Evolutionary conservation across 129 eudicot genomes (phyloP).

Genomic region (Flaveria ramosissima): DNA sequence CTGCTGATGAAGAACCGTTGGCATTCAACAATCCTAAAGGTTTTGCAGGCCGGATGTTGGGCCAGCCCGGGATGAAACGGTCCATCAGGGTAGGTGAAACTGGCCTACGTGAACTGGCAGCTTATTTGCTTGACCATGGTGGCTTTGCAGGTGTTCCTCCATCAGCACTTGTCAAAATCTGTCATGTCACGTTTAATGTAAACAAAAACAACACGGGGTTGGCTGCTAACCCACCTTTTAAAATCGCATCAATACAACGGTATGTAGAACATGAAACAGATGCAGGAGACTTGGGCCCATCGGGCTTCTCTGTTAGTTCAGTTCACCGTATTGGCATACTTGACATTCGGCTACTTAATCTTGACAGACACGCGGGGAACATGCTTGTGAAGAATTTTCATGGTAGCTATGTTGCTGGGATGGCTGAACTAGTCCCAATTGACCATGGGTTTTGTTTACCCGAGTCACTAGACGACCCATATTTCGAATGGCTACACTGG

Average conservation of each 20-base stretch:
- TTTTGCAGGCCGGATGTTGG: conserved; percentile 79
- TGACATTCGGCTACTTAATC: conserved; percentile 75
- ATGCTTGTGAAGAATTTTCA: conserved; percentile 72
- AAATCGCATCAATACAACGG: conserved; percentile 86
- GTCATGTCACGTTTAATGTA: conserved; percentile 57
- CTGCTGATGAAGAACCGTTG: conserved; percentile 88
- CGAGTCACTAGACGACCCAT: conserved; percentile 86
- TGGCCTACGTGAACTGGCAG: conserved; percentile 84
- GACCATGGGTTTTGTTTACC: conserved; percentile 98
- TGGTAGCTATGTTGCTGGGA: conserved; percentile 54
- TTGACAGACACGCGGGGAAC: conserved; percentile 94
- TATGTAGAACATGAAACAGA: conserved; percentile 70
- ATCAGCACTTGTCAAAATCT: conserved; percentile 75
- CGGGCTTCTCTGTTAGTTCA: conserved; percentile 70
- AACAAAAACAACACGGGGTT: conserved; percentile 35
- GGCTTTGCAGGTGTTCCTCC: conserved; percentile 97
- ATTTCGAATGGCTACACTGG: conserved; percentile 98
- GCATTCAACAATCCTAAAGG: conserved; percentile 93
- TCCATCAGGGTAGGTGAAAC: conserved; percentile 93
- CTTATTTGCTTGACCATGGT: conserved; percentile 87
- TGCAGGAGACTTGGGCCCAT: conserved; percentile 95
- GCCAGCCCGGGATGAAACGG: conserved; percentile 87
- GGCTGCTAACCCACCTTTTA: conserved; percentile 43
- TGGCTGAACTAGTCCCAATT: conserved; percentile 78
- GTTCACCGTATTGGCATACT: conserved; percentile 87